phyloP scores from a whole-genome alignment of 2,329 filamentous ascomycete species.

The Colletotrichum sp. region DNA sequence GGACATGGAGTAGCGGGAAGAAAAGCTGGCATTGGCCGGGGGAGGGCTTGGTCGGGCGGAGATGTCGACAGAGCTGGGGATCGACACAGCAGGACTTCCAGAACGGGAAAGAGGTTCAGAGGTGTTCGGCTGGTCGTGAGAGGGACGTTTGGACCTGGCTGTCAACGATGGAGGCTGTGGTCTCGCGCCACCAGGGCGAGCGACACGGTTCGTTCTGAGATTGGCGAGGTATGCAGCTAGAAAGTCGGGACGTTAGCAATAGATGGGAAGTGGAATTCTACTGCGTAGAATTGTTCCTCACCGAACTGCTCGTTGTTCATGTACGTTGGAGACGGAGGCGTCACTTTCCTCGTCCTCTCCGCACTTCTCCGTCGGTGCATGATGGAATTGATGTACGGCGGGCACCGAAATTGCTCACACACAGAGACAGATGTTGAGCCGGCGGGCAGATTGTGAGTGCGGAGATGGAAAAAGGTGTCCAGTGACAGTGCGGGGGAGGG shows the following conservation, averaged over 20 bases:
- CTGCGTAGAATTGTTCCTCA: conserved; percentile 37
- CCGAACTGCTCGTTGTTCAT: conserved; percentile 74
- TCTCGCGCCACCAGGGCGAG: conserved; percentile 73
- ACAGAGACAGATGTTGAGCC: neutral
- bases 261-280: neutral
- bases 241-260: neutral
- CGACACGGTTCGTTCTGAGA: conserved; percentile 70
- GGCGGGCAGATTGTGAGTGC: neutral
- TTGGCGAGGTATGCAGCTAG: conserved; percentile 45
- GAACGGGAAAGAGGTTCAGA: conserved; percentile 22
- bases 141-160: conserved; percentile 37
- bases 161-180: conserved; percentile 54
- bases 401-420: neutral
- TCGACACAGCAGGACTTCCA: neutral
- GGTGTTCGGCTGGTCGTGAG: conserved; percentile 29
- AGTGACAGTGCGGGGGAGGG: neutral
- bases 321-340: conserved; percentile 66
- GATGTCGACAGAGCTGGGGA: conserved; percentile 13
- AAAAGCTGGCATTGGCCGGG: conserved; percentile 41
- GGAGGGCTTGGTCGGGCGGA: conserved; percentile 16
- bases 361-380: conserved; percentile 31
- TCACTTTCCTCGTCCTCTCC: conserved; percentile 56
- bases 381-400: neutral
- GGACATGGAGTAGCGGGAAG: conserved; percentile 55
- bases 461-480: neutral